These are phyloP conservation scores for Calonectria fujianensis DNA, from an alignment of 2,329 filamentous ascomycete species.

Conservation along the genomic window DNA sequence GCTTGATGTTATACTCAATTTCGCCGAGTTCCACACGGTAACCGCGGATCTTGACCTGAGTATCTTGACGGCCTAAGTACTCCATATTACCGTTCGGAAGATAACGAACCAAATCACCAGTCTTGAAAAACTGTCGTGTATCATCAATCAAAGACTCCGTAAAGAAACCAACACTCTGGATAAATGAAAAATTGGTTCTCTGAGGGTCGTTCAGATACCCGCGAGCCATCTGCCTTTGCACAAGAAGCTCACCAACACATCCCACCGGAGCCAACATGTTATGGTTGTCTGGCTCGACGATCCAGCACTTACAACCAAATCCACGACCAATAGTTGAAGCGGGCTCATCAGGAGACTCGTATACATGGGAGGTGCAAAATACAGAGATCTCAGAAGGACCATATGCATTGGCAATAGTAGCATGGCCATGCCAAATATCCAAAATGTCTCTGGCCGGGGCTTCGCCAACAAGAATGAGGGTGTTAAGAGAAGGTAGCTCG, in stretches of 20 bases:
- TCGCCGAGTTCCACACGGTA: slow-evolving; percentile 57
- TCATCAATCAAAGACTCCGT: background rate
- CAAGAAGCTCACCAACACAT: slow-evolving; percentile 52
- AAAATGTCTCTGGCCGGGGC: slow-evolving; percentile 38
- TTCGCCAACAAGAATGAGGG: slow-evolving; percentile 40
- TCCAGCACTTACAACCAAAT: slow-evolving; percentile 24
- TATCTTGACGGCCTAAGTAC: slow-evolving; percentile 56
- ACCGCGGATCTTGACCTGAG: slow-evolving; percentile 57
- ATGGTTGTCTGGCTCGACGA: slow-evolving; percentile 23
- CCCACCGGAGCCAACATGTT: slow-evolving; percentile 50
- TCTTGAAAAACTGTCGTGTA: slow-evolving; percentile 58
- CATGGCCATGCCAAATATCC: slow-evolving; percentile 30
- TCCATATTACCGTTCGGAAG: slow-evolving; percentile 52
- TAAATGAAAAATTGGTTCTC: slow-evolving; percentile 43
- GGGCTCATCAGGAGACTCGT: background rate
- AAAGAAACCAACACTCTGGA: slow-evolving; percentile 4
- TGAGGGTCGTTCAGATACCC: slow-evolving; percentile 46
- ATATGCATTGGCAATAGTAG: slow-evolving; percentile 39
- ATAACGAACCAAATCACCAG: slow-evolving; percentile 54
- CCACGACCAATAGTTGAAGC: slow-evolving; percentile 29
- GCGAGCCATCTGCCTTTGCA: slow-evolving; percentile 50
- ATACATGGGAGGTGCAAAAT: slow-evolving; percentile 35
- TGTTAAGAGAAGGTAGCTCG: slow-evolving; percentile 14
- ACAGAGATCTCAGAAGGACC: slow-evolving; percentile 40
- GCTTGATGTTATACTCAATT: slow-evolving; percentile 51